Evolutionary conservation across 768 basidiomycete genomes (phyloP).

Genomic region (Trametopsis cervina): DNA sequence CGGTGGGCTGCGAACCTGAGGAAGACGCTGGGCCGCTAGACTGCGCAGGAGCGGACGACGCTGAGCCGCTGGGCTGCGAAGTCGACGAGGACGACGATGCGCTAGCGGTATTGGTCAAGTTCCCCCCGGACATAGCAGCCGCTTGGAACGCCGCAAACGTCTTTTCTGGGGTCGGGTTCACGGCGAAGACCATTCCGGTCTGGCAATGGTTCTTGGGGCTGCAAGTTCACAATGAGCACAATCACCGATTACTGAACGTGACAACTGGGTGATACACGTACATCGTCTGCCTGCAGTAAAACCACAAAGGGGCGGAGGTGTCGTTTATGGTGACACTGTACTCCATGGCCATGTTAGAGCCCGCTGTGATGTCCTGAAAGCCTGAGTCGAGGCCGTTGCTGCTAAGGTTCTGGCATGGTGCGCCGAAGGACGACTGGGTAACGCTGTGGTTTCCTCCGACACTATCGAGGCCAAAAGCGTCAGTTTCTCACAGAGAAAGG

Average conservation of each 20-base stretch:
- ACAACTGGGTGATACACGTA: too few relatives aligned
- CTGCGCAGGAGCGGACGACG: not conserved
- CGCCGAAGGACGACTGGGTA: slow-evolving; percentile 18
- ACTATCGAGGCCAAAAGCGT: too few relatives aligned
- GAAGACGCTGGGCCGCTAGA: not conserved
- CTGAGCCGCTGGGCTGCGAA: not conserved
- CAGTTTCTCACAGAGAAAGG: slow-evolving; percentile 18
- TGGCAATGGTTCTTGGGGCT: slow-evolving; percentile 36
- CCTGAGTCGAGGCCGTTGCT: slow-evolving; percentile 48
- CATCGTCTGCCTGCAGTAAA: slow-evolving; percentile 48
- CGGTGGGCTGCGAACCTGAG: not conserved
- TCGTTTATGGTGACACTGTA: slow-evolving; percentile 42
- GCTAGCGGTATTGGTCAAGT: slow-evolving; percentile 2
- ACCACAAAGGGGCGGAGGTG: slow-evolving; percentile 44
- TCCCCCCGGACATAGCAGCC: slow-evolving; percentile 9
- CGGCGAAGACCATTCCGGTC: slow-evolving; percentile 52
- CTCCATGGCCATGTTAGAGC: slow-evolving; percentile 22
- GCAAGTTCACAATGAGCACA: not conserved
- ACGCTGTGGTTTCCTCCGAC: slow-evolving; percentile 16
- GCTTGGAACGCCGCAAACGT: slow-evolving; percentile 39
- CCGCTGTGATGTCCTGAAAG: slow-evolving; percentile 30
- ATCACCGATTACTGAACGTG: not conserved
- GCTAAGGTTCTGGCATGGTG: slow-evolving; percentile 29
- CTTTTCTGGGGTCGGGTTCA: slow-evolving; percentile 42
- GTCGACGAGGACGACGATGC: not conserved